A percentile compares a stretch with the other conserved stretches of the same genome.
phyloP scores from a whole-genome alignment of 2,329 filamentous ascomycete genomes.

The Xylaria sp. region DNA sequence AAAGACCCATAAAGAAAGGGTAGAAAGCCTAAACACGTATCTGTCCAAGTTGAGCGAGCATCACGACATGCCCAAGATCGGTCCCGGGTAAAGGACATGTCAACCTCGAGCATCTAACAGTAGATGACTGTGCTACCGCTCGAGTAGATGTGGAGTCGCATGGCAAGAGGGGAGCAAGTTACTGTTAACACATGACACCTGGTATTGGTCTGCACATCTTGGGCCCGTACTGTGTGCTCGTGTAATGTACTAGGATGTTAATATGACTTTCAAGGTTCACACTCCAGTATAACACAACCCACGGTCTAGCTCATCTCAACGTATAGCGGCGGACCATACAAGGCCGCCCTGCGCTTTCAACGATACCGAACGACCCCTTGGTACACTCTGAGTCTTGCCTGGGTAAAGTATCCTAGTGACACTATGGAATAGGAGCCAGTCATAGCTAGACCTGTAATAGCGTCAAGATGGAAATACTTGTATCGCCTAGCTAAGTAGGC shows the following conservation, averaged over 20 bases:
- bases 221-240: not conserved
- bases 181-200: not conserved
- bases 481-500: not conserved
- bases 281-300: not conserved
- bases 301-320: not conserved
- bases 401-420: not conserved
- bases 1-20: constrained; percentile 96
- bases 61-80: constrained; percentile 89
- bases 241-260: not conserved
- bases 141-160: not conserved
- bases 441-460: not conserved
- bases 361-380: not conserved
- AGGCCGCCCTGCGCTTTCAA: not conserved
- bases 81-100: constrained; percentile 60
- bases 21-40: constrained; percentile 95
- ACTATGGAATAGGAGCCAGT: not conserved
- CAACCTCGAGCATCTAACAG: not conserved
- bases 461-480: not conserved
- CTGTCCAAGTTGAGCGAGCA: constrained; percentile 93
- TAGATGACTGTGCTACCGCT: not conserved
- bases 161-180: not conserved
- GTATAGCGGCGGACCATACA: not conserved
- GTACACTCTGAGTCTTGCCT: not conserved
- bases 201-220: not conserved
- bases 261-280: constrained; percentile 16